These are phyloP conservation scores for Plectosphaerella cucumerina DNA, from an alignment of 2,329 filamentous ascomycete genomes.

Conservation along the genomic window DNA sequence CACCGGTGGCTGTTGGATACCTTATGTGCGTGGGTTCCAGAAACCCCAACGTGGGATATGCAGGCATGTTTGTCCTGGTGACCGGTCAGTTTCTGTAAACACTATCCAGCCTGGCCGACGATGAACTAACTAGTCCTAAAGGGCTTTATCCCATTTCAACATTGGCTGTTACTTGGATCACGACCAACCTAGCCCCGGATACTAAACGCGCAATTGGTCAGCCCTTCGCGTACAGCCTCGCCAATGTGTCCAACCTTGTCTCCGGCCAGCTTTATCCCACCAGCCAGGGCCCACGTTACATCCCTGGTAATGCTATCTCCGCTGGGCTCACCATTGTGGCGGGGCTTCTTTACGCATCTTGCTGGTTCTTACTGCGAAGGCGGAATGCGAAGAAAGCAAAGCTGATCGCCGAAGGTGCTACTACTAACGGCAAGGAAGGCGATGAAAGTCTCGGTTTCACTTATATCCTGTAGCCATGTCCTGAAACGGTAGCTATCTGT, in stretches of 20 bases:
- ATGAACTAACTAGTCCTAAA: not conserved
- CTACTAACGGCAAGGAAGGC: not conserved
- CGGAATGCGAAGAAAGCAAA: slow-evolving; percentile 2
- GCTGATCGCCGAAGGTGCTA: not conserved
- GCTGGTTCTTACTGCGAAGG: not conserved
- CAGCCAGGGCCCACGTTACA: slow-evolving; percentile 23
- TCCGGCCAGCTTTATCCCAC: slow-evolving; percentile 26
- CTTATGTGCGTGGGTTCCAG: slow-evolving; percentile 24
- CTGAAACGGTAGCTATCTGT: too few relatives aligned
- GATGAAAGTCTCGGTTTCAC: not conserved
- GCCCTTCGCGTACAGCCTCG: slow-evolving; percentile 23
- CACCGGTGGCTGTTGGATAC: slow-evolving; percentile 27
- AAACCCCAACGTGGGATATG: slow-evolving; percentile 22
- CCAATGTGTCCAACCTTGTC: slow-evolving; percentile 22
- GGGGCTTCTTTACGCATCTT: not conserved
- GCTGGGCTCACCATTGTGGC: slow-evolving; percentile 19
- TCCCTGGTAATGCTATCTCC: slow-evolving; percentile 10
- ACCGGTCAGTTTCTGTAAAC: not conserved
- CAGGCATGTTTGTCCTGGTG: slow-evolving; percentile 24
- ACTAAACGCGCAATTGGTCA: slow-evolving; percentile 24
- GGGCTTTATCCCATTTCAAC: slow-evolving; percentile 1
- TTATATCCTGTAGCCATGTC: too few relatives aligned
- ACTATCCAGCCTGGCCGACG: not conserved
- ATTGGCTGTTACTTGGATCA: slow-evolving; percentile 20
- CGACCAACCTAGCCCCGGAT: slow-evolving; percentile 27